A percentile compares a stretch with the other conserved stretches of the same genome.
Evolutionary conservation across 1,284 basidiomycete genomes (phyloP).

Genomic region (Fomitiporia mediterranea): DNA sequence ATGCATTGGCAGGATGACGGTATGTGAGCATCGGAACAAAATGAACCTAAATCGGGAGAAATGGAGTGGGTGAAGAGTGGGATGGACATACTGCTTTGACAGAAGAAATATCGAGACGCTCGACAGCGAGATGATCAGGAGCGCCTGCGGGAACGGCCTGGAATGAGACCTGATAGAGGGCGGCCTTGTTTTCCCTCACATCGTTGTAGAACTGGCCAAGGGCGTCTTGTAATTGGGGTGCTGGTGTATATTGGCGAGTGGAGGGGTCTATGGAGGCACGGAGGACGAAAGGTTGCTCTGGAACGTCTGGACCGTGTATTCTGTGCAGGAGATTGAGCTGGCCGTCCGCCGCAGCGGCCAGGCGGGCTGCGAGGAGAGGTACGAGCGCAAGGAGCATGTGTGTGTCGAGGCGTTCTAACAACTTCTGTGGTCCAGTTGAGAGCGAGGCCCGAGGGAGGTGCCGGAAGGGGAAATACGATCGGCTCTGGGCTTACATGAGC

Average conservation of each 20-base stretch:
- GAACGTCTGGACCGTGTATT: conserved; percentile 35
- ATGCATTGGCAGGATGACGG: conserved; percentile 14
- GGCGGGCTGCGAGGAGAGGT: not conserved
- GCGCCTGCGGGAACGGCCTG: conserved; percentile 42
- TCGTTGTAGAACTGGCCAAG: conserved; percentile 38
- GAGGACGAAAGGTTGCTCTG: conserved; percentile 31
- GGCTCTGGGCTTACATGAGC: not conserved
- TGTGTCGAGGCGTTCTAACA: not conserved
- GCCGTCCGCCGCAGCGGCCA: conserved; percentile 1
- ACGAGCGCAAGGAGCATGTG: not conserved
- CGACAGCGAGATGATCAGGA: conserved; percentile 40
- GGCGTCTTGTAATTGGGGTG: conserved; percentile 31
- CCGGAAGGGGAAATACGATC: not conserved
- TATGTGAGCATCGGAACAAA: conserved; percentile 18
- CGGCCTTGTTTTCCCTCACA: conserved; percentile 35
- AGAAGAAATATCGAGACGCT: conserved; percentile 50
- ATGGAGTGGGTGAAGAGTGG: not conserved
- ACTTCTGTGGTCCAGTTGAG: not conserved
- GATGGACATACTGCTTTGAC: conserved; percentile 58
- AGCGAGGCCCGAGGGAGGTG: not conserved
- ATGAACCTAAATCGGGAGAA: no score
- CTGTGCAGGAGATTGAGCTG: conserved; percentile 36
- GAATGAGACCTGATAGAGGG: conserved; percentile 73
- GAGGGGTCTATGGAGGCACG: conserved; percentile 34
- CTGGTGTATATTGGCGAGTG: conserved; percentile 19